These are phyloP conservation scores for Combretum micranthum DNA, from an alignment of 345 rosid genomes.

Conservation along the genomic window DNA sequence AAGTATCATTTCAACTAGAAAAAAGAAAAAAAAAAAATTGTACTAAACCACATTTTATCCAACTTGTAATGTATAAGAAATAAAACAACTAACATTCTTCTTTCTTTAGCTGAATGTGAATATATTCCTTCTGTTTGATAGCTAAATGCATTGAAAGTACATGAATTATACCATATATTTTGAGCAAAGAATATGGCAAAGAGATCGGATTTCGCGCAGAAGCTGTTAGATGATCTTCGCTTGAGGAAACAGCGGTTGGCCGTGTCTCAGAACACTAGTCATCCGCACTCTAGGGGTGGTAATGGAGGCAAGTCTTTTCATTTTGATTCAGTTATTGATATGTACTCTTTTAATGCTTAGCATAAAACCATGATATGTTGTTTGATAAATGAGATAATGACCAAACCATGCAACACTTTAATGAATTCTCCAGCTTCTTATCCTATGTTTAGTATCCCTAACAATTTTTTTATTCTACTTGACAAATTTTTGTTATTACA, in stretches of 20 bases:
- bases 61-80: background rate
- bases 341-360: background rate
- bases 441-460: no score
- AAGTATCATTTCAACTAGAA: conserved; percentile 56
- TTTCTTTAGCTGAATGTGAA: conserved; percentile 1
- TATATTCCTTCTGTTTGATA: conserved; percentile 1
- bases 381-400: no score
- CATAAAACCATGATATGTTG: background rate
- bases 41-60: conserved; percentile 10
- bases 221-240: conserved; percentile 85
- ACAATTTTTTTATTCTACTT: no score
- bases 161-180: conserved; percentile 6
- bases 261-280: conserved; percentile 38
- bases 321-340: background rate
- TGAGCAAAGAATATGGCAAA: conserved; percentile 66
- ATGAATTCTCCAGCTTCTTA: no score
- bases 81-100: background rate
- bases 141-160: conserved; percentile 4
- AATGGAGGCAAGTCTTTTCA: conserved; percentile 29
- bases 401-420: no score
- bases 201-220: conserved; percentile 86
- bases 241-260: conserved; percentile 68
- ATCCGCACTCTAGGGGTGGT: conserved; percentile 13
- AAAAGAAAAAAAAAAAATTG: conserved; percentile 10
- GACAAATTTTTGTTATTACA: no score